Evolutionary conservation across 345 rosid species (phyloP), one percentile per base, ranked within the genome.

Genomic region (Camelina hispida): DNA sequence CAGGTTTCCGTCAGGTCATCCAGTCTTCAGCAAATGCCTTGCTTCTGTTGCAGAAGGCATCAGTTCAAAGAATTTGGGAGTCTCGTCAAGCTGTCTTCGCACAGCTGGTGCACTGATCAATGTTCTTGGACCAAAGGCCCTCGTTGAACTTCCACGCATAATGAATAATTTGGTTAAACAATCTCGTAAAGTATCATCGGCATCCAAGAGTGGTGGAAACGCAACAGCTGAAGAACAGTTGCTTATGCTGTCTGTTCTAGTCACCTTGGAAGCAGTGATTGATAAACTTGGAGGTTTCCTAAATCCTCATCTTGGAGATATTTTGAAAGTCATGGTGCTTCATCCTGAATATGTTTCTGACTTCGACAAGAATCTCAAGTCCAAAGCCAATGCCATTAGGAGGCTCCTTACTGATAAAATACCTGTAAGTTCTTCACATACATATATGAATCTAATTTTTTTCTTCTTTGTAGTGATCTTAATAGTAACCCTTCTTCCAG

Each of bases 251-350:
- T 86, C 97, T 74, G 67, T 89, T 84, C 91, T 95, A 61, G 77
- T 84, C 25, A 67, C 86, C n/a, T 77, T 95, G 79, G 97, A 92
- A 78, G 96, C 97, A 28, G 93, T 87, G 64, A 80, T 90, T 56
- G 96, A 87, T 76, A 89, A 92, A 79, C 91, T 95, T 73, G 99
- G 97, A 66, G 91, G 97, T 68, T 95, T 95, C 76, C 72, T 95
- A 62, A 92, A 81, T 79, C 99, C 99, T 16, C 87, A 90, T 78
- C 96, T 95, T 62, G 87, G 84, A 54, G 91, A 90, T 74, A 83
- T 95, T 66, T 69, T 85, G 22, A 72, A 82, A 81, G 80, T 95
- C 59, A 47, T 87, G 83, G 88, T 95, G 68, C 85, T 92, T 69
- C 74, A 60, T 70, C 89, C 86, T 37, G 91, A 86, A 68, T 89